Evolutionary conservation across 2,329 filamentous ascomycete species (phyloP).

Genomic region (Botrytis galanthina): DNA sequence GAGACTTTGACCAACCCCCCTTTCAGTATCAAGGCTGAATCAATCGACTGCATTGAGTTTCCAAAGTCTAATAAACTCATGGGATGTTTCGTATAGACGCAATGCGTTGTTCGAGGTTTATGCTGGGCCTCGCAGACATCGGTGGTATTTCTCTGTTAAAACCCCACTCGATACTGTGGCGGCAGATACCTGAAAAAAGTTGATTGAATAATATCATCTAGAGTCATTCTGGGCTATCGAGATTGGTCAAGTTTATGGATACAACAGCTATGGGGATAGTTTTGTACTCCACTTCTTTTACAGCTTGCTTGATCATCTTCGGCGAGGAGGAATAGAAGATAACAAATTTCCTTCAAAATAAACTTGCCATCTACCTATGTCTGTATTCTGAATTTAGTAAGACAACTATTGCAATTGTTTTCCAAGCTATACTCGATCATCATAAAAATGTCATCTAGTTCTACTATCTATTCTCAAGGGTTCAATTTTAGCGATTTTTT

Average conservation of each 20-base stretch:
- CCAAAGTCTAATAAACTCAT: neutral
- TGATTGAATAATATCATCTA: neutral
- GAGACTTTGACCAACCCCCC: neutral
- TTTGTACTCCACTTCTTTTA: no score
- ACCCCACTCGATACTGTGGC: neutral
- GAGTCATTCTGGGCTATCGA: neutral
- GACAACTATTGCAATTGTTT: neutral
- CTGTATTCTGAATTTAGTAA: neutral
- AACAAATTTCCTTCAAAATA: neutral
- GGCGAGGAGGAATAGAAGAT: neutral
- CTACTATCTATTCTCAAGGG: conserved; percentile 13
- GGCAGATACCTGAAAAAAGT: no score
- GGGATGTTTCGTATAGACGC: no score
- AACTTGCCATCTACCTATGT: neutral
- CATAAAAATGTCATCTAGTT: neutral
- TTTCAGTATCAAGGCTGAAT: neutral
- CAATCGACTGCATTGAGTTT: neutral
- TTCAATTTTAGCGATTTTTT: conserved; percentile 14
- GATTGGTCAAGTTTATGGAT: neutral
- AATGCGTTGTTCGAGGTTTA: neutral
- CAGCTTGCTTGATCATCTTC: neutral
- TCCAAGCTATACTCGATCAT: neutral
- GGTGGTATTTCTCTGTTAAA: neutral
- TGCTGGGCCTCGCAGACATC: neutral
- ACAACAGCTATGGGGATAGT: no score